Percentiles rank a stretch among this genome's conserved stretches.
phyloP scores from a whole-genome alignment of 768 basidiomycete genomes.

The Dacryopinax spathularia region DNA sequence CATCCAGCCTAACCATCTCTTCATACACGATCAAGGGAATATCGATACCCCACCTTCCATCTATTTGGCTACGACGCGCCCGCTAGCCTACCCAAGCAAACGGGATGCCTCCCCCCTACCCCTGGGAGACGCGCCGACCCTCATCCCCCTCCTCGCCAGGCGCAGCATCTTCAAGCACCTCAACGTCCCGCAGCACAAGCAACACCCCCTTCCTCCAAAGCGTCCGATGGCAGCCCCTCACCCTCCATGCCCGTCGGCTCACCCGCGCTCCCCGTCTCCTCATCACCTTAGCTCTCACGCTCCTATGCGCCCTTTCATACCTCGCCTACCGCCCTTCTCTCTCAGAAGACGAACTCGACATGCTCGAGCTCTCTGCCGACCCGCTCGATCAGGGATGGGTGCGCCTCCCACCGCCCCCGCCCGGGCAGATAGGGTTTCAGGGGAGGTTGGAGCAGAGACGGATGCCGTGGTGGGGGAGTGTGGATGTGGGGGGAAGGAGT shows the following conservation, averaged over 20 bases:
- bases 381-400: neutral
- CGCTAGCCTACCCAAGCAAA: too few species aligned
- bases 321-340: neutral
- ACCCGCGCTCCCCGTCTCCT: neutral
- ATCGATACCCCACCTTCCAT: neutral
- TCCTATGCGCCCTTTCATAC: neutral
- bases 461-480: slow-evolving; percentile 21
- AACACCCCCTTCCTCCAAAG: too few species aligned
- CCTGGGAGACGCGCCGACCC: neutral
- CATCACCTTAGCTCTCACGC: neutral
- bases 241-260: neutral
- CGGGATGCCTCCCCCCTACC: neutral
- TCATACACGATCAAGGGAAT: too few species aligned
- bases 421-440: neutral
- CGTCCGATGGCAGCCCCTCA: neutral
- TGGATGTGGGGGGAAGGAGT: slow-evolving; percentile 17
- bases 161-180: too few species aligned
- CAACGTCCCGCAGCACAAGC: too few species aligned
- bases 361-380: neutral
- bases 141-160: neutral
- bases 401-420: neutral
- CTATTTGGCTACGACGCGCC: too few species aligned
- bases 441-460: slow-evolving; percentile 8
- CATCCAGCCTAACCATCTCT: neutral
- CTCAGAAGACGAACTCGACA: neutral